Evolutionary conservation across 345 rosid species (phyloP).

Genomic region (Toxicodendron radicans): DNA sequence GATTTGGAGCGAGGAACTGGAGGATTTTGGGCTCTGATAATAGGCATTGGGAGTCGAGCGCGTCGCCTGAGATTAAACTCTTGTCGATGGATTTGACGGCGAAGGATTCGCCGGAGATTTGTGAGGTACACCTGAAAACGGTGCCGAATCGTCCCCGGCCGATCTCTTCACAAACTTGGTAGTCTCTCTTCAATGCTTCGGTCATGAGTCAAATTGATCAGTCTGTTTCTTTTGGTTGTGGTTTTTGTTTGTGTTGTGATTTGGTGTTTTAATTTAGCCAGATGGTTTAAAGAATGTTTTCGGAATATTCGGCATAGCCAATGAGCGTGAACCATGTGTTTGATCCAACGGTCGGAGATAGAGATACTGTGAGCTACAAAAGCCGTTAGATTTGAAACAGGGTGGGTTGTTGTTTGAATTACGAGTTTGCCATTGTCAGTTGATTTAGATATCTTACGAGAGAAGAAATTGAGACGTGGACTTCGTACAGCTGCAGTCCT

Average conservation of each 20-base stretch:
- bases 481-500: conserved; percentile 22
- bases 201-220: conserved; percentile 36
- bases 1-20: conserved; percentile 38
- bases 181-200: conserved; percentile 44
- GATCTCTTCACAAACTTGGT: conserved; percentile 51
- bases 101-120: conserved; percentile 30
- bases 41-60: conserved; percentile 58
- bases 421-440: not conserved
- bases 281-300: conserved; percentile 18
- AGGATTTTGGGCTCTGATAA: conserved; percentile 45
- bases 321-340: not conserved
- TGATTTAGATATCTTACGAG: no score
- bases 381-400: conserved; percentile 16
- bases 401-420: not conserved
- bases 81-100: conserved; percentile 70
- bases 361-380: not conserved
- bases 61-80: conserved; percentile 49
- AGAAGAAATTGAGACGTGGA: not conserved
- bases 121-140: conserved; percentile 48
- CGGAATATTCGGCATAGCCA: conserved; percentile 31
- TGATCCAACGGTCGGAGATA: conserved; percentile 21
- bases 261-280: not conserved
- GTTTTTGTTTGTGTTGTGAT: not conserved
- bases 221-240: not conserved
- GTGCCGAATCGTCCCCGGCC: conserved; percentile 69